These are phyloP conservation scores for Globisporangium lucens DNA, from an alignment of 352 stramenopile species.

Conservation along the genomic window DNA sequence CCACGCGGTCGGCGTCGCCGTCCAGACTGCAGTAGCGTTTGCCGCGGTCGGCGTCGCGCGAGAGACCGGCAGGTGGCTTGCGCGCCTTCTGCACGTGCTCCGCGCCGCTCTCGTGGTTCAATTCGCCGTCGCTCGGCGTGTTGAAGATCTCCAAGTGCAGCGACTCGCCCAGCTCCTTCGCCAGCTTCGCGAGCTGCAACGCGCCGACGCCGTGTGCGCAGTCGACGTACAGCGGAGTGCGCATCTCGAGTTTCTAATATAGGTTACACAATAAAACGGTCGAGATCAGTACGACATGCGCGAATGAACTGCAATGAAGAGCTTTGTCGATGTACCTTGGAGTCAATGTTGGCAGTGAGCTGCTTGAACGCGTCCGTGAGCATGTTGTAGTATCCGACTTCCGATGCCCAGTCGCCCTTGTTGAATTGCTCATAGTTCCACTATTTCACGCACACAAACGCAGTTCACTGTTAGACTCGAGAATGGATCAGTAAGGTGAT, in stretches of 20 bases:
- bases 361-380: slow-evolving; percentile 91
- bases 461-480: not conserved
- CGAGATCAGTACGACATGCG: not conserved
- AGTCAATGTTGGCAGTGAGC: slow-evolving; percentile 75
- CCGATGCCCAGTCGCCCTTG: slow-evolving; percentile 83
- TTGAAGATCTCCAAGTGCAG: slow-evolving; percentile 84
- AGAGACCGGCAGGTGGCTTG: slow-evolving; percentile 65
- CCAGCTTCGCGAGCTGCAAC: slow-evolving; percentile 66
- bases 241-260: slow-evolving; percentile 66
- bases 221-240: slow-evolving; percentile 87
- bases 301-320: not conserved
- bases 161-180: slow-evolving; percentile 76
- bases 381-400: slow-evolving; percentile 96
- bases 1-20: slow-evolving; percentile 97
- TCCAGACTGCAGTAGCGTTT: slow-evolving; percentile 94
- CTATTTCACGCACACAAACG: slow-evolving; percentile 22
- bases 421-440: slow-evolving; percentile 90
- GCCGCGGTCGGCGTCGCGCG: slow-evolving; percentile 58
- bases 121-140: slow-evolving; percentile 74
- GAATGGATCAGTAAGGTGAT: not conserved
- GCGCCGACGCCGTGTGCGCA: slow-evolving; percentile 93
- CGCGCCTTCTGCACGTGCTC: slow-evolving; percentile 97
- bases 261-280: not conserved
- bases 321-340: slow-evolving; percentile 40
- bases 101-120: slow-evolving; percentile 97